Evolutionary conservation across 1,284 basidiomycete genomes (phyloP), one percentile per base, ranked within the genome.

Genomic region (Ceratobasidium sp.): DNA sequence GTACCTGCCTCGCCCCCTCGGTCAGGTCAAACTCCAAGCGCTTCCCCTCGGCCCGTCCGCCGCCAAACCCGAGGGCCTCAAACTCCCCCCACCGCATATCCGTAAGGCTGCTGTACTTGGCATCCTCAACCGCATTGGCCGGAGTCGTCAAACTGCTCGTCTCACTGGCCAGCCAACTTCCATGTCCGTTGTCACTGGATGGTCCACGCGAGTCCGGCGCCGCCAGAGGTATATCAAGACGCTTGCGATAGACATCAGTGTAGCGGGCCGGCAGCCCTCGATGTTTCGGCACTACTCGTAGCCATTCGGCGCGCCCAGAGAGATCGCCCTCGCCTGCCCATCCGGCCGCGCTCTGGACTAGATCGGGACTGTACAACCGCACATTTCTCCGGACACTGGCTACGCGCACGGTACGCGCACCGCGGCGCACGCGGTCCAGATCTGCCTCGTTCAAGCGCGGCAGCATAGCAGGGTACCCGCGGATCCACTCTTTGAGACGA

Each of bases 21-120:
- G 89, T 94, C 76, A 96, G 81, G 80, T 96, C 93, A 81, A 96
- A 96, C 80, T 94, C 88, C 37, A 96, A 83, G 79, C 91, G 90
- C 81, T 89, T 89, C 72, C 89, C 86, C 65, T 88, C 84, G 1
- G 82, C 79, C 27, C 64, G 64, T 58, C 73, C 49, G 11, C 81
- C 84, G 49, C 89, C 88, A 77, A 96, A 96, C 0, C 94, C 94
- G 80, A 88, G 85, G 49, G 86, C 84, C 84, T 95, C 93, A 79
- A 96, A 96, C 80, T 92, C 89, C 13, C 92, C 92, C 94, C 94
- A 96, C 80, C 90, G 92, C 77, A 94, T 84, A 76, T 95, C 93
- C 0, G 93, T 92, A 77, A 96, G 80, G 75, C 88, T 93, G 74
- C 89, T 86, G 82, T 91, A 96, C 75, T 90, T 90, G 74, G 90